These are phyloP conservation scores for Arachis stenosperma DNA, from an alignment of 306 rosid species.

Conservation along the genomic window DNA sequence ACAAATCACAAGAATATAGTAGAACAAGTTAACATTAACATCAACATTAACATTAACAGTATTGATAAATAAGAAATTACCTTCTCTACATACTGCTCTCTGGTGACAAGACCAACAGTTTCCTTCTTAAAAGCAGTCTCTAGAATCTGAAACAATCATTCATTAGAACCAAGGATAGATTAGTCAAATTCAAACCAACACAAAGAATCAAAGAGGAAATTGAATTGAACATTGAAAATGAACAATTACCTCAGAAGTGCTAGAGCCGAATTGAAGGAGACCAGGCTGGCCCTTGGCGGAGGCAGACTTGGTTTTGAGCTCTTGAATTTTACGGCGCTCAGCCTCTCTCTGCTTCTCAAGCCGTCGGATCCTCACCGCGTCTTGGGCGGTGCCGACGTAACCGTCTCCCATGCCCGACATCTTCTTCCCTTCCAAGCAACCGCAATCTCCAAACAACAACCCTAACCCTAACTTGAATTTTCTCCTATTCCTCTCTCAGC, in stretches of 20 bases:
- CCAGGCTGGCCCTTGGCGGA: constrained; percentile 80
- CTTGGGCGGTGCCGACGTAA: constrained; percentile 98
- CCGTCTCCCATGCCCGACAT: constrained; percentile 99
- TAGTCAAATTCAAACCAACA: neutral
- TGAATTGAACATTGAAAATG: neutral
- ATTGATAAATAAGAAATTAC: constrained; percentile 37
- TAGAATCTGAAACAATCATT: constrained; percentile 68
- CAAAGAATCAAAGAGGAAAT: neutral
- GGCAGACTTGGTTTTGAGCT: constrained; percentile 89
- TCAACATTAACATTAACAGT: neutral
- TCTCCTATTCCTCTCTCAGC: neutral
- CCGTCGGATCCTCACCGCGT: constrained; percentile 88
- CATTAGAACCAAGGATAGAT: neutral
- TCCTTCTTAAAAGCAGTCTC: constrained; percentile 98
- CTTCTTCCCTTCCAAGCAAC: neutral
- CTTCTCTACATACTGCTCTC: constrained; percentile 97
- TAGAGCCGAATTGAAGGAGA: constrained; percentile 97
- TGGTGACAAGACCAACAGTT: constrained; percentile 91
- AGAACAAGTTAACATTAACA: neutral
- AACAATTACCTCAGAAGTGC: constrained; percentile 82
- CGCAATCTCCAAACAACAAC: neutral
- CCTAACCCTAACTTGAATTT: neutral
- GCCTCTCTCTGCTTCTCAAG: constrained; percentile 98
- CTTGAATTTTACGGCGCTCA: constrained; percentile 94
- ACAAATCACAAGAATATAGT: neutral